Evolutionary conservation across 179 eudicot species (phyloP).

Genomic region (Beta lomatogona): DNA sequence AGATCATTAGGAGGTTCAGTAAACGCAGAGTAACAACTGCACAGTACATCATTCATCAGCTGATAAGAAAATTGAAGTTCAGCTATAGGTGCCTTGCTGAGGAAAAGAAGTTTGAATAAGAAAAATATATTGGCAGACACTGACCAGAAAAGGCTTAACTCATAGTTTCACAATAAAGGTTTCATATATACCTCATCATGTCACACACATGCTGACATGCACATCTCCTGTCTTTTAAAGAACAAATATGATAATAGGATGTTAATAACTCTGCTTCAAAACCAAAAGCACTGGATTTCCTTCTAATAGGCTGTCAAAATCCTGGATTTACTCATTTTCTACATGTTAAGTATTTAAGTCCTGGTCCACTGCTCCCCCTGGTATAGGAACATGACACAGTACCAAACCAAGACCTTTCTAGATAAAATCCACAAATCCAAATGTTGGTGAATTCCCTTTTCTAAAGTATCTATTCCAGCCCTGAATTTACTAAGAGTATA

Average conservation of each 20-base stretch:
- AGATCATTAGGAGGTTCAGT: too few relatives aligned
- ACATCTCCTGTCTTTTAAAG: neutral
- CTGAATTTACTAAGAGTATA: neutral
- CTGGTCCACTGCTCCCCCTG: neutral
- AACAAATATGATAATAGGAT: neutral
- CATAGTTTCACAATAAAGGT: neutral
- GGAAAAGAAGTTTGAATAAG: too few relatives aligned
- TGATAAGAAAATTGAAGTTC: too few relatives aligned
- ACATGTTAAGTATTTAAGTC: neutral
- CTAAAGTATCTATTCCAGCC: neutral
- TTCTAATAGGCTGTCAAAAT: neutral
- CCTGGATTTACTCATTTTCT: neutral
- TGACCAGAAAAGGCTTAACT: neutral
- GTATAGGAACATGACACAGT: neutral
- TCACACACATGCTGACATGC: neutral
- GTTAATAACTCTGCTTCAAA: neutral
- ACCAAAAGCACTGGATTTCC: neutral
- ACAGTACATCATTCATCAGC: neutral
- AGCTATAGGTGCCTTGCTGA: too few relatives aligned
- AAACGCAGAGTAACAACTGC: neutral
- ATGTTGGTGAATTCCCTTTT: neutral
- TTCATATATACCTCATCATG: neutral
- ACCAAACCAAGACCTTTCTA: neutral
- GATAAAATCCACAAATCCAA: neutral
- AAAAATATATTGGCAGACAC: too few relatives aligned